Evolutionary conservation across 257 asterid species (phyloP).

Genomic region (Solanum chmielewskii): DNA sequence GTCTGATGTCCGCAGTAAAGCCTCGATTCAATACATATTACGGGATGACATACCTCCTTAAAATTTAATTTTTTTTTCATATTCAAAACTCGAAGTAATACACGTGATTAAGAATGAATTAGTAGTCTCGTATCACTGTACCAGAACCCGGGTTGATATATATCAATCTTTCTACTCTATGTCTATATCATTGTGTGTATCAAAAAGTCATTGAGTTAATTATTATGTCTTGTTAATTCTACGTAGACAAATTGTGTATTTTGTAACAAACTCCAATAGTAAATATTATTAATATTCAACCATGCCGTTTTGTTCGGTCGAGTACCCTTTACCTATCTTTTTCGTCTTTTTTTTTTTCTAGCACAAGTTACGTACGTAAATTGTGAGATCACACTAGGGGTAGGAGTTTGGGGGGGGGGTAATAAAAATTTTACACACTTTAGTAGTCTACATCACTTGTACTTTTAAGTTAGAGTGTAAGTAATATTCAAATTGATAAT

Average conservation of each 20-base stretch:
- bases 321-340: background rate
- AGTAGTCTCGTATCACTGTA: too few species aligned
- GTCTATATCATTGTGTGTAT: background rate
- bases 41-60: background rate
- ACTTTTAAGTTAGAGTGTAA: background rate
- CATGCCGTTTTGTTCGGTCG: background rate
- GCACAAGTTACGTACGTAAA: background rate
- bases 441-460: background rate
- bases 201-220: background rate
- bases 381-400: background rate
- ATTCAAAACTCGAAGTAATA: accelerated
- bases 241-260: constrained; percentile 30
- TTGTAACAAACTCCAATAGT: constrained; percentile 29
- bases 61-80: too few species aligned
- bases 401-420: background rate
- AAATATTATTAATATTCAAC: background rate
- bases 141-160: too few species aligned
- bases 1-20: too few species aligned
- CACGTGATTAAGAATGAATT: too few species aligned
- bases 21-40: background rate
- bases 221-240: constrained; percentile 1
- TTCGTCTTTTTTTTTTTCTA: background rate
- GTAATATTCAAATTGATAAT: background rate
- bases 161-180: background rate
- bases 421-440: background rate